Evolutionary conservation across 306 rosid genomes (phyloP), one percentile per base, ranked within the genome.

Genomic region (Castanospermum australe): DNA sequence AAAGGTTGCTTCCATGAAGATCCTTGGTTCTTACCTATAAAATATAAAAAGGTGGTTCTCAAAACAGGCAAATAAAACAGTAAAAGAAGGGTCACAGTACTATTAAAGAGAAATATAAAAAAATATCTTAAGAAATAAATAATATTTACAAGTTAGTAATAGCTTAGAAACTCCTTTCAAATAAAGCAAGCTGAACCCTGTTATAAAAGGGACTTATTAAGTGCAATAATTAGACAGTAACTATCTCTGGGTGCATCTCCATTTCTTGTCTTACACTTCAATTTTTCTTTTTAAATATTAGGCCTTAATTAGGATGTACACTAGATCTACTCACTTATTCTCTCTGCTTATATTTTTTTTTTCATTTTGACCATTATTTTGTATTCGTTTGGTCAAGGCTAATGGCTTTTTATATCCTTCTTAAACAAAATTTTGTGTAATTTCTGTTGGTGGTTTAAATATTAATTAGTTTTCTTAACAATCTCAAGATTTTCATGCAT

Each of bases 1-100:
- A 79, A 18, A 35, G 42, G 64, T 71, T 63, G 67, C 60, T 85
- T 68, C 12, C 76, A 52, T n/a, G 44, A 69, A 25, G 44, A 45
- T 48, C 15, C 28, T 47, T 30, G 24, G 39, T 44, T 67, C 22
- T 67, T 24, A 24, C 60, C 44, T 0, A 44, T 68, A 25, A 64
- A 25, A 14, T 14, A 44, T 67, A 39, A 22, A 21, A 0, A 5
- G 4, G 24, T 36, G 6, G 41, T 22, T 68, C 14, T 14, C 44
- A 48, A 69, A 69, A 69, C 35, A 47, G 32, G 8, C 38, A 44
- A 59, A 11, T 8, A 59, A 59, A 67, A 18, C 24, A 67, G 41
- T n/a, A n/a, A n/a, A n/a, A n/a, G n/a, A n/a, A n/a, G n/a, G n/a
- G n/a, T n/a, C n/a, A n/a, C n/a, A n/a, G n/a, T n/a, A n/a, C n/a